Conservation (phyloP, 331 rosid genomes). For the Pyracantha coccinea region DNA sequence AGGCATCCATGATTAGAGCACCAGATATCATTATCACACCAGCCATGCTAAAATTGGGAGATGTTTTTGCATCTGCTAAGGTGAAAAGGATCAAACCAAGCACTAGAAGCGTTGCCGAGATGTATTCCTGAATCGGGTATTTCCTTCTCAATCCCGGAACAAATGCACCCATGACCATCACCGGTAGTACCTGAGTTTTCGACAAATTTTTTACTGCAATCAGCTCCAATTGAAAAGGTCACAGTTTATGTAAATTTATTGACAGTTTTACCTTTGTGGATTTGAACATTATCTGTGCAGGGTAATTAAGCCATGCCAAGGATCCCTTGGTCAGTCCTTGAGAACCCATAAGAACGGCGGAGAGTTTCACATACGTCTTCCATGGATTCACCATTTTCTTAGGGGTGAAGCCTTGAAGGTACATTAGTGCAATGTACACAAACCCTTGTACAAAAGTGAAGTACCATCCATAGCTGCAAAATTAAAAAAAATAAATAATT, state of each 20-base stretch:
- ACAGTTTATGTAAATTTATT: background rate
- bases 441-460: constrained; percentile 67
- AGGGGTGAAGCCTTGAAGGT: constrained; percentile 47
- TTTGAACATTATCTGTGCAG: constrained; percentile 70
- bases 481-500: background rate
- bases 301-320: constrained; percentile 56
- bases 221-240: background rate
- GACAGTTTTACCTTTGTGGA: constrained; percentile 38
- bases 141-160: constrained; percentile 58
- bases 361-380: constrained; percentile 52
- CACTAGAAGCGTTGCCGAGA: constrained; percentile 44
- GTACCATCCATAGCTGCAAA: constrained; percentile 62
- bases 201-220: background rate
- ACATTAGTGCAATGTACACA: constrained; percentile 40
- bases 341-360: constrained; percentile 64
- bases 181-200: constrained; percentile 43
- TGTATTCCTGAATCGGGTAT: constrained; percentile 47
- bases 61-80: constrained; percentile 55
- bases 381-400: constrained; percentile 59
- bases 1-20: constrained; percentile 59
- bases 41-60: constrained; percentile 48
- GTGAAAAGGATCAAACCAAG: constrained; percentile 58
- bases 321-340: constrained; percentile 65
- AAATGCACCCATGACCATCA: constrained; percentile 61
- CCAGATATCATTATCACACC: constrained; percentile 53